A percentile compares a stretch with the other conserved stretches of the same genome.
Evolutionary conservation across 441 rosid species (phyloP).

Genomic region (Pelargonium myrrhifolium): DNA sequence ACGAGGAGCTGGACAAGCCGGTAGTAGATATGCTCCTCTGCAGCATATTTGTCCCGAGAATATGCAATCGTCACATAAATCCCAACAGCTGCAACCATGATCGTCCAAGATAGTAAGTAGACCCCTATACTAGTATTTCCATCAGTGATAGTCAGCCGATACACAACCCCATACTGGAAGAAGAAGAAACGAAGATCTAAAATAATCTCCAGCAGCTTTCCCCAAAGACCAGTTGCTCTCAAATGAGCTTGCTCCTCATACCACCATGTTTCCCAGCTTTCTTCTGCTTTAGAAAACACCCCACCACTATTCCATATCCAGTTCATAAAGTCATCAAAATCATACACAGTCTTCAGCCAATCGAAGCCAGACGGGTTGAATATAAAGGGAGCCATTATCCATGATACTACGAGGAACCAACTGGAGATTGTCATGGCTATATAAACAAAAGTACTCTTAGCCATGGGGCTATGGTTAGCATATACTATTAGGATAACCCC

Average conservation of each 20-base stretch:
- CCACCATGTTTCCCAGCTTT: slow-evolving; percentile 15
- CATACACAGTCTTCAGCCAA: slow-evolving; percentile 22
- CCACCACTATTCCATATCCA: slow-evolving; percentile 19
- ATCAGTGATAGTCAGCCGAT: slow-evolving; percentile 4
- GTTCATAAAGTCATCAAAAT: slow-evolving; percentile 13
- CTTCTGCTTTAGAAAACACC: slow-evolving; percentile 7
- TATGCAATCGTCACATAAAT: slow-evolving; percentile 10
- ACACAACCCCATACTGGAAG: slow-evolving; percentile 22
- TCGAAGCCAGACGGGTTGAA: slow-evolving; percentile 9
- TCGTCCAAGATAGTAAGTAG: slow-evolving; percentile 20
- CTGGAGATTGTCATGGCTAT: slow-evolving; percentile 11
- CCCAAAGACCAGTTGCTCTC: slow-evolving; percentile 14
- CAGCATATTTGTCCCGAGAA: slow-evolving; percentile 18
- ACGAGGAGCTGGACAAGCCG: slow-evolving; percentile 12
- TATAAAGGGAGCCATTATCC: slow-evolving; percentile 20
- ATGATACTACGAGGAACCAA: slow-evolving; percentile 14
- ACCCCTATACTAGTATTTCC: neutral
- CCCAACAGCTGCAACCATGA: slow-evolving; percentile 10
- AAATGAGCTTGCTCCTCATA: slow-evolving; percentile 19
- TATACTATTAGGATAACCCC: slow-evolving; percentile 15
- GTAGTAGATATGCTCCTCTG: slow-evolving; percentile 16
- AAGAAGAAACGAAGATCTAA: slow-evolving; percentile 20
- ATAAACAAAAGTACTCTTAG: slow-evolving; percentile 14
- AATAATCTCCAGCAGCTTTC: slow-evolving; percentile 20
- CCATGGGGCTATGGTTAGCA: slow-evolving; percentile 10